Evolutionary conservation across 139 green algal genomes (phyloP), one percentile per base, ranked within the genome.

Genomic region (Closterium sp.): DNA sequence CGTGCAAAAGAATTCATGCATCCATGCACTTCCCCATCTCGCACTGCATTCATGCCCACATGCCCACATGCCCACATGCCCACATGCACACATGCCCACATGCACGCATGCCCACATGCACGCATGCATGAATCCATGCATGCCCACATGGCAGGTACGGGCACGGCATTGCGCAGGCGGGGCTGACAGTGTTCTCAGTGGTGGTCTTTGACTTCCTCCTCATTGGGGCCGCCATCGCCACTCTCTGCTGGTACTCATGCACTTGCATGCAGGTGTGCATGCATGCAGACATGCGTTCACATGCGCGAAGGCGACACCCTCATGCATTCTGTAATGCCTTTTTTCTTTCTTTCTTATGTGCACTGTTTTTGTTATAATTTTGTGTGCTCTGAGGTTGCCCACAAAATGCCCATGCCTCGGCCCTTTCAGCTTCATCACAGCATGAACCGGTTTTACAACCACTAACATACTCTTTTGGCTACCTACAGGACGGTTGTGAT

Each of bases 181-280:
- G 38, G 69, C 33, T 93, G 33, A 93, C 89, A 19, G 88, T 95
- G 21, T 30, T 91, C 3, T 89, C 84, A 12, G 88, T 92, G 8
- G 95, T 96, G 33, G 10, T 92, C 10, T 89, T 99, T 4, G 97
- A 99, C 93, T 99, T 98, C 90, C 84, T 99, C 34, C 55, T 97
- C 5, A 86, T 98, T 1, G 97, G 97, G 3, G 92, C 94, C 10
- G 89, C 94, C 2, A 91, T 98, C 2, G 96, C 97, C 34, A 98
- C 97, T n/a, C 91, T 93, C 0, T 96, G 96, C 91, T 99, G 97
- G 97, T 98, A 76, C 55, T 69, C 38, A 66, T 66, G 38, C 19
- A 10, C 4, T 23, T 28, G 10, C 12, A 69, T 69, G 12, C 43
- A 28, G 3, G 43, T 16, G 23, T 69, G 43, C 43, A 69, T 28